Base-by-base conservation (phyloP, 345 rosid genomes). In the Eutrema japonicum region DNA sequence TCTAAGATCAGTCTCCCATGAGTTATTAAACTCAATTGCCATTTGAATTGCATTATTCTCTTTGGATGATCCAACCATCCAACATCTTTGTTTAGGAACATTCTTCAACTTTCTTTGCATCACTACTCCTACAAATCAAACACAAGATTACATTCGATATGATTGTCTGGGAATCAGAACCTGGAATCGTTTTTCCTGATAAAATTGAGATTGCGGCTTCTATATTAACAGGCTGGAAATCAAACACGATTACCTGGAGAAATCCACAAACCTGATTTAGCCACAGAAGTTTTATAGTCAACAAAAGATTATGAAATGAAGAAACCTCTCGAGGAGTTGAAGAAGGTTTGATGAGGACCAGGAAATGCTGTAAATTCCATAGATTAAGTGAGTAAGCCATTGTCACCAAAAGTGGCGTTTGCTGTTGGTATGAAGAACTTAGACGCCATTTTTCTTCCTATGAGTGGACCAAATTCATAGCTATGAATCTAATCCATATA, bases 1-100 rank as follows among this genome's bases (percentile, higher is more conserved):
- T 70, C 64, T 84, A 72, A 93, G 82, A 78, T 85, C 73, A 46
- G 85, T 83, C 27, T 78, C 85, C 97, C 98, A 93, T 5, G 58
- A 61, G 22, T 51, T 36, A 64, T 71, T 87, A 81, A 87, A 90
- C 36, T 75, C 74, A 2, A 40, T 65, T 35, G 91, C 93, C 75
- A 68, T 77, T 38, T 83, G 80, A 36, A 84, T 46, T 48, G 85
- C 86, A 77, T 81, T 80, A 73, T 81, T 79, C 45, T 18, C 74
- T 61, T 75, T 49, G 0, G 81, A 79, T 74, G 83, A 79, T 73
- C 97, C 98, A 80, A 86, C 89, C 43, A 82, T 75, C 94, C 93
- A 90, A 77, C 96, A 90, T 76, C 81, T 86, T 52, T 72, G 63
- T 57, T 78, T 84, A 0, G 96, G 98, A 41, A 89, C 73, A 67